These are phyloP conservation scores for Saccharomycopsis malanga DNA, from an alignment of 805 yeast species.

Conservation along the genomic window DNA sequence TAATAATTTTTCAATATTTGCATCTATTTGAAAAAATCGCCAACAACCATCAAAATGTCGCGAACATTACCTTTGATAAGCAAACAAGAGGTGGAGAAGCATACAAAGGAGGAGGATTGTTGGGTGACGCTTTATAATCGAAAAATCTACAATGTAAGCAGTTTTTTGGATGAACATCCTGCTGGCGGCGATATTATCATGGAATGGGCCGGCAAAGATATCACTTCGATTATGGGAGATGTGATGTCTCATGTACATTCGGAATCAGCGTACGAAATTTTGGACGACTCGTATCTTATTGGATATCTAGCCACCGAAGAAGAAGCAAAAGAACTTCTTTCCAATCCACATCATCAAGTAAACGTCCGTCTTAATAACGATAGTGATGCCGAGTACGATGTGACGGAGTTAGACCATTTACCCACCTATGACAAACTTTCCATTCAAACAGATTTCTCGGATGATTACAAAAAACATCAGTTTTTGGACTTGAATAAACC, in stretches of 20 bases:
- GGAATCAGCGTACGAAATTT: constrained; percentile 77
- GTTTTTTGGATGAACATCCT: constrained; percentile 65
- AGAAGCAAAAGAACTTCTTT: constrained; percentile 66
- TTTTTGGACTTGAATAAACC: constrained; percentile 85
- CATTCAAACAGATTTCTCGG: constrained; percentile 68
- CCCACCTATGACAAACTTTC: constrained; percentile 69
- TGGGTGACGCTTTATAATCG: constrained; percentile 79
- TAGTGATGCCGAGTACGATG: constrained; percentile 36
- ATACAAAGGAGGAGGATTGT: constrained; percentile 48
- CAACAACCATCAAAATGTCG: constrained; percentile 1
- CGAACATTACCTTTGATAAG: constrained; percentile 56
- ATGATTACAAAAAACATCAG: constrained; percentile 69
- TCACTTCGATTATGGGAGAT: constrained; percentile 40
- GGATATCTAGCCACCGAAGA: constrained; percentile 78
- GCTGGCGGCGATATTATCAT: constrained; percentile 55
- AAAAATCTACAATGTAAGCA: constrained; percentile 79
- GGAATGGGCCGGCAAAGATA: constrained; percentile 52
- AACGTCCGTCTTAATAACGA: constrained; percentile 43
- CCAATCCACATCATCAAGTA: constrained; percentile 51
- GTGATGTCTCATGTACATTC: constrained; percentile 68
- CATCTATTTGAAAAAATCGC: no score
- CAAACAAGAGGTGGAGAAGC: constrained; percentile 42
- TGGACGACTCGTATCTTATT: constrained; percentile 65
- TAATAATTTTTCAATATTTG: no score
- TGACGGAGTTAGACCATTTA: constrained; percentile 52